phyloP scores from a whole-genome alignment of 805 yeast species.

The Starmerella cellae region DNA sequence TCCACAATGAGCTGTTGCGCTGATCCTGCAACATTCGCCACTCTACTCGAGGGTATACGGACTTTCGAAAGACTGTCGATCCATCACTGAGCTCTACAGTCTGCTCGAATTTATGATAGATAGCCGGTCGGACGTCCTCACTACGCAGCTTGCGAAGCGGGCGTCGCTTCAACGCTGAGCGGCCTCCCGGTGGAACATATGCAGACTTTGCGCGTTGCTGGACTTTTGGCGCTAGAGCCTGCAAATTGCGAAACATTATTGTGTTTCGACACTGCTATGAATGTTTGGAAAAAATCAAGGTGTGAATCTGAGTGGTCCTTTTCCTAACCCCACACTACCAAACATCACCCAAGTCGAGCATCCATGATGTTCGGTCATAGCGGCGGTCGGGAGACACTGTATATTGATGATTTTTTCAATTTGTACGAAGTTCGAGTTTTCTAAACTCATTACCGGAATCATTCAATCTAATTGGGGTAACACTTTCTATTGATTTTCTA shows the following conservation, averaged over 20 bases:
- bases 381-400: too few species aligned
- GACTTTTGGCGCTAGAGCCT: constrained; percentile 6
- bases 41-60: constrained; percentile 81
- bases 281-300: background rate
- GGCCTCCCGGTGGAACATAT: constrained; percentile 23
- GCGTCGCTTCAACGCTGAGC: constrained; percentile 18
- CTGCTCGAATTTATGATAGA: constrained; percentile 80
- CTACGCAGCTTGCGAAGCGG: constrained; percentile 25
- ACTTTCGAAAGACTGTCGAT: constrained; percentile 66
- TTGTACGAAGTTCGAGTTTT: too few species aligned
- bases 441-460: too few species aligned
- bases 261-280: too few species aligned
- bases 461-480: too few species aligned
- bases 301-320: background rate
- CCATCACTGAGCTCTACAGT: constrained; percentile 90
- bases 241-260: constrained; percentile 2
- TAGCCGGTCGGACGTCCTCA: constrained; percentile 89
- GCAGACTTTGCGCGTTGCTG: constrained; percentile 12
- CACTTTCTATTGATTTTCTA: too few species aligned
- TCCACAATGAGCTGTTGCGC: constrained; percentile 79
- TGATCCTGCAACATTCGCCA: constrained; percentile 77
- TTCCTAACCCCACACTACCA: too few species aligned
- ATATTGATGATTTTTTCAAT: too few species aligned
- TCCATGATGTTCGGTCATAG: too few species aligned
- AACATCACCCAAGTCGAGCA: too few species aligned